These are phyloP conservation scores for Neurospora cerealis DNA, from an alignment of 495 filamentous ascomycete genomes.

Conservation along the genomic window DNA sequence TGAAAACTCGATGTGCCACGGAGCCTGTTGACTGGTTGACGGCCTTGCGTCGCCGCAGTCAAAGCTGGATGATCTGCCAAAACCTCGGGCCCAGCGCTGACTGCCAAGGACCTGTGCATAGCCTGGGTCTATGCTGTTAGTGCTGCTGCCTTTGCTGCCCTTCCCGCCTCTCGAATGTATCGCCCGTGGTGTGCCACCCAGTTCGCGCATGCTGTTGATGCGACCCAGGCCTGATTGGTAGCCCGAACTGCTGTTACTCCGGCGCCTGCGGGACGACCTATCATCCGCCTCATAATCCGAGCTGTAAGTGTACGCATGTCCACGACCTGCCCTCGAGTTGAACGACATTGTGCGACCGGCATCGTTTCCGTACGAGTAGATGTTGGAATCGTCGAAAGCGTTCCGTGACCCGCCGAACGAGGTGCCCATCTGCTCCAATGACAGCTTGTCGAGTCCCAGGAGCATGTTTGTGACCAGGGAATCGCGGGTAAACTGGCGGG, in stretches of 20 bases:
- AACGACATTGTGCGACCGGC: constrained; percentile 25
- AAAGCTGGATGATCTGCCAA: constrained; percentile 66
- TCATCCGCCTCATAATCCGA: constrained; percentile 60
- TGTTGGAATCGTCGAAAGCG: constrained; percentile 20
- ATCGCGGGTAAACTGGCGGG: constrained; percentile 65
- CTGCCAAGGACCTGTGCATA: constrained; percentile 43
- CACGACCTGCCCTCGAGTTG: constrained; percentile 33
- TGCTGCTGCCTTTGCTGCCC: constrained; percentile 63
- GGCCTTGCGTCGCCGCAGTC: constrained; percentile 47
- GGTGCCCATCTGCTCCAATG: constrained; percentile 38
- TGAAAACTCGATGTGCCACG: constrained; percentile 36
- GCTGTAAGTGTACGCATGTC: constrained; percentile 67
- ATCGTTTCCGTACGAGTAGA: constrained; percentile 18
- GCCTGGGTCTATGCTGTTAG: constrained; percentile 58
- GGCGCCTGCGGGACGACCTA: constrained; percentile 51
- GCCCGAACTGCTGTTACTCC: constrained; percentile 75
- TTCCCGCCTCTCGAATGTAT: constrained; percentile 45
- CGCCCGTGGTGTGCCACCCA: constrained; percentile 20
- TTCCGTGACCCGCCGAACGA: constrained; percentile 11
- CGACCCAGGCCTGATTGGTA: constrained; percentile 52
- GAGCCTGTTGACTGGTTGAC: constrained; percentile 18
- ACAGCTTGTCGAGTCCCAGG: constrained; percentile 75
- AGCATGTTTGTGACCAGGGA: constrained; percentile 91
- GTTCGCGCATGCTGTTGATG: constrained; percentile 52
- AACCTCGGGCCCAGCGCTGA: constrained; percentile 46